Conservation (phyloP, 2,329 filamentous ascomycete genomes). For the Penicillium sp. region DNA sequence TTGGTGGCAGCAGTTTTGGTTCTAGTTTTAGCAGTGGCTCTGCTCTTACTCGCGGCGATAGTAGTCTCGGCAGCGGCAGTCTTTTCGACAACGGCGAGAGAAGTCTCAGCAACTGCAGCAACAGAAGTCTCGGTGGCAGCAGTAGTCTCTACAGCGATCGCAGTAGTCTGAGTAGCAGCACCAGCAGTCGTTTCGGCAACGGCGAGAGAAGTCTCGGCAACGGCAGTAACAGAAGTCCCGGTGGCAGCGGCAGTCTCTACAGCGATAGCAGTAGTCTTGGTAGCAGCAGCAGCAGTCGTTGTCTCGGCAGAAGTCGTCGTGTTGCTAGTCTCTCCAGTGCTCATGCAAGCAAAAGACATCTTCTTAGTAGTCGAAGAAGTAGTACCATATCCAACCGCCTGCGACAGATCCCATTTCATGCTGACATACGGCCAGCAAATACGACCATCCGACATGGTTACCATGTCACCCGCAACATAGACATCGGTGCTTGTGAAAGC, state of each 20-base stretch:
- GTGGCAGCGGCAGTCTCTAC: not conserved
- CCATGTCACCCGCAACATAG: constrained; percentile 66
- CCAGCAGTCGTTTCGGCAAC: too few relatives aligned
- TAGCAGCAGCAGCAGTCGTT: not conserved
- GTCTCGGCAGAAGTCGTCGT: not conserved
- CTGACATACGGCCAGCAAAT: constrained; percentile 58
- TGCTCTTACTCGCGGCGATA: not conserved
- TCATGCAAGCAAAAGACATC: constrained; percentile 35
- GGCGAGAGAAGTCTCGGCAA: too few relatives aligned
- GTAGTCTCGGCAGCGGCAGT: not conserved
- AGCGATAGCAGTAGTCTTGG: not conserved
- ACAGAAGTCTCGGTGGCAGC: not conserved
- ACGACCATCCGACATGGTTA: constrained; percentile 55
- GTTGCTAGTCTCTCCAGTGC: not conserved
- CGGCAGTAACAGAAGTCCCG: not conserved
- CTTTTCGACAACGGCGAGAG: not conserved
- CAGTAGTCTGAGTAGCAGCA: not conserved
- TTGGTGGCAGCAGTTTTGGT: not conserved
- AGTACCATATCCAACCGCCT: constrained; percentile 28
- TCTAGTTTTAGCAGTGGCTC: constrained; percentile 7
- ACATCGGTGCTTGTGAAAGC: constrained; percentile 56
- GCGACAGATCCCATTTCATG: constrained; percentile 47
- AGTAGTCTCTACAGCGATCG: not conserved
- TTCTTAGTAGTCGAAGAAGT: constrained; percentile 23
- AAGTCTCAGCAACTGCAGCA: not conserved